Conservation (phyloP, 2,329 filamentous ascomycete species). For the Neonectria faginata region DNA sequence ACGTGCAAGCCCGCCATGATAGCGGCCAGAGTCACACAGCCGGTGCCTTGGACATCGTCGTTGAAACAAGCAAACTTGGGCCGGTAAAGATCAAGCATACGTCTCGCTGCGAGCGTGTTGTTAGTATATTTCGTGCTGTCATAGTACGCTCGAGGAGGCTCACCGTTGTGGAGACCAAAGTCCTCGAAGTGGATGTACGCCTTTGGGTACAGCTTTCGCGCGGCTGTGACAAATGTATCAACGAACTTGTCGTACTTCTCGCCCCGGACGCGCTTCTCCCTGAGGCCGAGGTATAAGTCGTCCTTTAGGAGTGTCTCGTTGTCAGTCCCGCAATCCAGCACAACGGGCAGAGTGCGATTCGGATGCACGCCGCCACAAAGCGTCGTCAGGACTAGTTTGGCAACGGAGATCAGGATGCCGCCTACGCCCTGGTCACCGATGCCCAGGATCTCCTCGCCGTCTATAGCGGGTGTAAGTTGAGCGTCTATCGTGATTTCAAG, state of each 20-base stretch:
- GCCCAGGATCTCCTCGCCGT: slow-evolving; percentile 80
- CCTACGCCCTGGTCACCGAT: slow-evolving; percentile 92
- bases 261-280: slow-evolving; percentile 74
- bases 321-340: slow-evolving; percentile 87
- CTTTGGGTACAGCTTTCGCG: slow-evolving; percentile 76
- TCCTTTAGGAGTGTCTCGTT: slow-evolving; percentile 81
- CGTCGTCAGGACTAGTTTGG: slow-evolving; percentile 85
- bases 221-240: slow-evolving; percentile 76
- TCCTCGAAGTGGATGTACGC: slow-evolving; percentile 93
- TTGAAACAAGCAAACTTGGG: slow-evolving; percentile 86
- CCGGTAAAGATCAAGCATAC: slow-evolving; percentile 81
- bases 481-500: rapidly evolving
- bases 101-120: slow-evolving; percentile 63
- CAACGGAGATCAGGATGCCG: slow-evolving; percentile 84
- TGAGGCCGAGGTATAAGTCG: slow-evolving; percentile 82
- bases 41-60: slow-evolving; percentile 90
- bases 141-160: slow-evolving; percentile 20
- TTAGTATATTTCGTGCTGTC: not conserved
- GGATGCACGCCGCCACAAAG: slow-evolving; percentile 90
- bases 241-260: slow-evolving; percentile 82
- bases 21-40: slow-evolving; percentile 86
- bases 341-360: slow-evolving; percentile 80
- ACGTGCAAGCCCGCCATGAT: slow-evolving; percentile 82
- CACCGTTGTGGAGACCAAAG: slow-evolving; percentile 80
- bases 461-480: slow-evolving; percentile 41